These are phyloP conservation scores for Entoloma clypeatum DNA, from an alignment of 1,284 basidiomycete species.

Conservation along the genomic window DNA sequence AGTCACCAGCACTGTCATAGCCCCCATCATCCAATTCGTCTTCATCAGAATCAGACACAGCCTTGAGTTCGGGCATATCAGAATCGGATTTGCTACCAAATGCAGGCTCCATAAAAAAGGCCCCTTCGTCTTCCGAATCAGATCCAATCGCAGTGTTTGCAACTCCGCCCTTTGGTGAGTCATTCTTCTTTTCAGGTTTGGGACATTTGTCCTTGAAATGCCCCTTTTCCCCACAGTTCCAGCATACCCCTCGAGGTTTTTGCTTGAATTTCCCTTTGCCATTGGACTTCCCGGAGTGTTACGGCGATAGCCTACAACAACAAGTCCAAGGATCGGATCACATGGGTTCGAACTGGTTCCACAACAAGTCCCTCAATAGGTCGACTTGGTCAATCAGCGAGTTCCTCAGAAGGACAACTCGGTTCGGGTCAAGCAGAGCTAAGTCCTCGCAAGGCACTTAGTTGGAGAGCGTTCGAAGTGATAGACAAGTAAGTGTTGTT, in stretches of 20 bases:
- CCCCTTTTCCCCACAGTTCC: conserved; percentile 27
- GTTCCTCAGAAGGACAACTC: too few relatives aligned
- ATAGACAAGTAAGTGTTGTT: too few relatives aligned
- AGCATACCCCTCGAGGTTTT: conserved; percentile 13
- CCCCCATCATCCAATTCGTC: too few relatives aligned
- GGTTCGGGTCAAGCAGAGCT: too few relatives aligned
- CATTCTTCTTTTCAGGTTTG: conserved; percentile 15
- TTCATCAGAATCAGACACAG: too few relatives aligned
- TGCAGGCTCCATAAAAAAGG: conserved; percentile 10
- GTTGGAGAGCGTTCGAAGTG: too few relatives aligned
- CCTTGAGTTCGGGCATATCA: conserved; percentile 4
- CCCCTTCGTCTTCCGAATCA: conserved; percentile 23
- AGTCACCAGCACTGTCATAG: conserved; percentile 13
- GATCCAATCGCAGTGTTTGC: conserved; percentile 13
- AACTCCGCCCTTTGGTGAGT: conserved; percentile 3
- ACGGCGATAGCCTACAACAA: conserved; percentile 17
- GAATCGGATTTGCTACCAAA: conserved; percentile 2
- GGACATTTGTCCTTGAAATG: conserved; percentile 24
- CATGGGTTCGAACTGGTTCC: conserved; percentile 15
- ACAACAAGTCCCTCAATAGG: too few relatives aligned
- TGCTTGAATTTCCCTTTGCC: too few relatives aligned
- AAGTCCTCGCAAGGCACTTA: too few relatives aligned
- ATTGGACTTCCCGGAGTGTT: too few relatives aligned
- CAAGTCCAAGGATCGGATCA: neutral
- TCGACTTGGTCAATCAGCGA: too few relatives aligned